Base-by-base conservation (phyloP, 1,284 basidiomycete genomes). In the Leccinum pachyderme region DNA sequence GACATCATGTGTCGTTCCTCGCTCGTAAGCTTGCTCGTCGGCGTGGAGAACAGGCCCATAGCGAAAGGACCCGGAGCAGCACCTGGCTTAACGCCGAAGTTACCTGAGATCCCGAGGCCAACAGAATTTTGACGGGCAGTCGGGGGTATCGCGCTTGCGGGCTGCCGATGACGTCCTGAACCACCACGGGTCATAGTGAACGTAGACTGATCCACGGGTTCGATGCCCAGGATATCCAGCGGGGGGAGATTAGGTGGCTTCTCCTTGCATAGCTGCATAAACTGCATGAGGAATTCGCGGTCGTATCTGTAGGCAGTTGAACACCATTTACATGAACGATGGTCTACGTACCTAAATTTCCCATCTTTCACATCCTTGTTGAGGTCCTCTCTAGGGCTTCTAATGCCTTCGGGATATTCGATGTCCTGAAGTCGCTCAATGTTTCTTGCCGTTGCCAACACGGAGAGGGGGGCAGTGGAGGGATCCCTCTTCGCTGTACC, bases 201-300 rank as follows among this genome's bases (percentile, higher is more conserved):
- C 3, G 69, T 56, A 4, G 72, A 61, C 61, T 83, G 83, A 54
- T 87, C 85, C 12, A 79, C 79, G 3, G 90, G 85, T 66, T 94
- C 93, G 43, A 98, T 84, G 53, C 96, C 96, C 65, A 99, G 90
- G 28, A 89, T 88, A 63, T 96, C 93, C 49, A 98, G 82, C 59
- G 92, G 84, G 33, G 95, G 94, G 25, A 98, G 84, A 53, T 84
- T 82, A 55, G 90, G 91, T 1, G 97, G 96, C 75, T 94, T 96
- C 73, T 98, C 95, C 73, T 88, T 92, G 80, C 95, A 99, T 55
- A 97, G 78, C 35, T 78, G 77, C 93, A 98, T 97, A 78, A 99
- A 99, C 70, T 99, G 97, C 60, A 99, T 76, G 29, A 99, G 81
- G 84, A 99, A 99, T 44, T 97, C 93, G 49, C 96, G 93, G 74